Percentiles rank a stretch among this genome's conserved stretches.
Evolutionary conservation across 2,329 filamentous ascomycete genomes (phyloP).

Genomic region (Epichloe bromicola): DNA sequence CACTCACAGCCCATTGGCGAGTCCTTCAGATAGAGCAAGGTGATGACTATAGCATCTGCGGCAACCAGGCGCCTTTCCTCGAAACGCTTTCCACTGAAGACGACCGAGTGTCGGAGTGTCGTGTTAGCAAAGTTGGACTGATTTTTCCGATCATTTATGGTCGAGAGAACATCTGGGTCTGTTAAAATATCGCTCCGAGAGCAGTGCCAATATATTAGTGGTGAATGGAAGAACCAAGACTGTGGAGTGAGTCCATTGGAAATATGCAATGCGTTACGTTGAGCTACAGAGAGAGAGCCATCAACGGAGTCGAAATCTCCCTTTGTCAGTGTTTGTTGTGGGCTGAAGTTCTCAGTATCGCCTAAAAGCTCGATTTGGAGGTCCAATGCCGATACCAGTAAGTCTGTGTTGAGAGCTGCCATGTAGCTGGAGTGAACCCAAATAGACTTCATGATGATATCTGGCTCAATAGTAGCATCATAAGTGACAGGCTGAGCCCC

Average conservation of each 20-base stretch:
- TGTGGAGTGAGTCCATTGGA: conserved; percentile 46
- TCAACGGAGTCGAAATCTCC: conserved; percentile 17
- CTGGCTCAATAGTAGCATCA: conserved; percentile 36
- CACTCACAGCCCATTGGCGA: conserved; percentile 52
- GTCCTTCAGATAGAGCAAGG: conserved; percentile 54
- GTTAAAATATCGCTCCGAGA: conserved; percentile 41
- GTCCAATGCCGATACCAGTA: conserved; percentile 53
- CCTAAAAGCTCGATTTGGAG: conserved; percentile 60
- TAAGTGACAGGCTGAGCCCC: conserved; percentile 52
- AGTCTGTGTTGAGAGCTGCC: conserved; percentile 53
- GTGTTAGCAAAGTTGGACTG: conserved; percentile 57
- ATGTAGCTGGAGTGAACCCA: conserved; percentile 77
- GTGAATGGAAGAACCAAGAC: conserved; percentile 73
- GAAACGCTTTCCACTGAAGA: conserved; percentile 72
- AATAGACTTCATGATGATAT: conserved; percentile 70
- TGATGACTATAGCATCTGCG: conserved; percentile 68
- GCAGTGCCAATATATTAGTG: conserved; percentile 68
- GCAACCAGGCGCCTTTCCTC: conserved; percentile 53
- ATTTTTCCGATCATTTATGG: conserved; percentile 52
- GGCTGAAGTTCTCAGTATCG: conserved; percentile 41
- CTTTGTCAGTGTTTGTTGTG: conserved; percentile 22
- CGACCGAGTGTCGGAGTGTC: conserved; percentile 63
- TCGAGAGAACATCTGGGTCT: conserved; percentile 52
- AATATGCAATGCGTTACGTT: conserved; percentile 44
- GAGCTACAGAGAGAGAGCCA: conserved; percentile 25